These are phyloP conservation scores for Globisporangium uncinulatum DNA, from an alignment of 352 stramenopile species.

Conservation along the genomic window DNA sequence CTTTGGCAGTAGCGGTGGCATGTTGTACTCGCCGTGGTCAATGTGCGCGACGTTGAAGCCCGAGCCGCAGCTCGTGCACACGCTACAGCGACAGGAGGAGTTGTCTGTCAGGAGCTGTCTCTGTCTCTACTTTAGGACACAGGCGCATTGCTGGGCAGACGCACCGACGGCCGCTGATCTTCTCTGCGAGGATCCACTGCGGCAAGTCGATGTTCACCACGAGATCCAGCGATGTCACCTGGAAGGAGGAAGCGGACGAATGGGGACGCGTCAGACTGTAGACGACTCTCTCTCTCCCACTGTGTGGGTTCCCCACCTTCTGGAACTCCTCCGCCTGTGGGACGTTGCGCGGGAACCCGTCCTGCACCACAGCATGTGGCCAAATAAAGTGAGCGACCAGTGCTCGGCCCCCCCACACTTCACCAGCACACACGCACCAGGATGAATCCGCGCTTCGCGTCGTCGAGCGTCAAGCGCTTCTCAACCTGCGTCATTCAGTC, in stretches of 20 bases:
- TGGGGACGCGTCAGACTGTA: neutral
- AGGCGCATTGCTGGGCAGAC: constrained; percentile 5
- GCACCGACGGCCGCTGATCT: constrained; percentile 83
- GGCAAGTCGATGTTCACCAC: constrained; percentile 88
- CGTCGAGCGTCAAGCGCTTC: constrained; percentile 57
- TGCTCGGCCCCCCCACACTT: neutral
- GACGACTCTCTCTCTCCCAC: neutral
- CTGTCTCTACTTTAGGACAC: neutral
- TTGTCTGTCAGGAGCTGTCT: neutral
- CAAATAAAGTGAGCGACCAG: neutral
- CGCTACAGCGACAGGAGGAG: constrained; percentile 18
- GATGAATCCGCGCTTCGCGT: constrained; percentile 80
- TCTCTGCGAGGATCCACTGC: constrained; percentile 85
- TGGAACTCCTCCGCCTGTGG: constrained; percentile 82
- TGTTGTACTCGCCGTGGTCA: constrained; percentile 82
- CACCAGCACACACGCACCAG: constrained; percentile 26
- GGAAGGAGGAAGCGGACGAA: neutral
- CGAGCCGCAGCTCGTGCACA: constrained; percentile 77
- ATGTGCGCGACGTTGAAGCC: constrained; percentile 89
- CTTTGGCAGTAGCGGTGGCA: constrained; percentile 88
- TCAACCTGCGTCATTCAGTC: constrained; percentile 35
- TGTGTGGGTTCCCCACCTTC: constrained; percentile 16
- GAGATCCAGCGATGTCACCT: constrained; percentile 65
- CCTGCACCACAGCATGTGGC: constrained; percentile 15
- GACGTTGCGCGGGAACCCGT: constrained; percentile 89